Conservation (phyloP, 176 grass and related monocot genomes). For the Eragrostis curvula region DNA sequence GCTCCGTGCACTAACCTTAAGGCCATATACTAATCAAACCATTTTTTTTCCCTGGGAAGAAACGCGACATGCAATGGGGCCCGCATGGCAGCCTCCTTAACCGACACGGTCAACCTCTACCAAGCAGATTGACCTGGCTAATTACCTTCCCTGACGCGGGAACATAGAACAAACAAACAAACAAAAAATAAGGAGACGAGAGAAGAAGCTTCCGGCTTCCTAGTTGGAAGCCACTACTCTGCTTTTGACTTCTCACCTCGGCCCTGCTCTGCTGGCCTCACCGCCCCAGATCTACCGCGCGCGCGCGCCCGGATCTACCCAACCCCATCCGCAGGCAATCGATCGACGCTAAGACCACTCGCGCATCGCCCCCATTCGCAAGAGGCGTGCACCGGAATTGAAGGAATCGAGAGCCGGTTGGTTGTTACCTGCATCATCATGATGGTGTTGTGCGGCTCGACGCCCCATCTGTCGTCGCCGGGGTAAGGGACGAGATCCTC, state of each 20-base stretch:
- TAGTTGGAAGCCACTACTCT: neutral
- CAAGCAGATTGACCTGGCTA: neutral
- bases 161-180: neutral
- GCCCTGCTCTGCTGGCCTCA: no score
- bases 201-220: constrained; percentile 22
- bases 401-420: neutral
- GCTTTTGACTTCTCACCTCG: constrained; percentile 33
- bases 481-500: constrained; percentile 93
- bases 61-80: neutral
- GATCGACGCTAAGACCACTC: neutral
- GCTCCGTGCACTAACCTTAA: neutral
- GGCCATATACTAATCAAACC: neutral
- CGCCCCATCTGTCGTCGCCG: constrained; percentile 60
- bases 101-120: constrained; percentile 3
- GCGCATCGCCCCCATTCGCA: neutral
- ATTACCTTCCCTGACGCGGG: constrained; percentile 13
- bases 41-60: neutral
- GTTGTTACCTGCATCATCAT: constrained; percentile 97
- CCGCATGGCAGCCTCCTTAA: neutral
- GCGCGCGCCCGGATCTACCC: constrained; percentile 31
- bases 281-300: constrained; percentile 48
- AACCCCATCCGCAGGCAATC: neutral
- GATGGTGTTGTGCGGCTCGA: constrained; percentile 83
- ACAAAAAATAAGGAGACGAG: neutral
- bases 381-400: neutral